phyloP scores from a whole-genome alignment of 495 filamentous ascomycete genomes.

The Penicillium coprophilum region DNA sequence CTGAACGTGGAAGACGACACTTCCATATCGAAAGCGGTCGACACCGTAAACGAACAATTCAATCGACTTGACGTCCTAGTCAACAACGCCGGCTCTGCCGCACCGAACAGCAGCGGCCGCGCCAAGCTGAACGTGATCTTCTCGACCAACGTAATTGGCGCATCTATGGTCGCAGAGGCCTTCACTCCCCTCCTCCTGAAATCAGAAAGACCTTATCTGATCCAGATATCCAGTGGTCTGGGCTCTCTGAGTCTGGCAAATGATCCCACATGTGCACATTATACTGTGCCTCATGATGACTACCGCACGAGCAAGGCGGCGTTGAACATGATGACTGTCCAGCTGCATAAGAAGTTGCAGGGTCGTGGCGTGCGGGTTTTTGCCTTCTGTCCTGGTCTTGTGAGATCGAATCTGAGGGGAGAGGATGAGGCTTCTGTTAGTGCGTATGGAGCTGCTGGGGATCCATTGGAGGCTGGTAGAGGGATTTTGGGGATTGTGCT shows the following conservation, averaged over 20 bases:
- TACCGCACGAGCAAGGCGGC: constrained; percentile 47
- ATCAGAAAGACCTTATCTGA: constrained; percentile 35
- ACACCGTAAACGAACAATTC: constrained; percentile 19
- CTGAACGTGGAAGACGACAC: constrained; percentile 33
- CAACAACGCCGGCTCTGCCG: constrained; percentile 35
- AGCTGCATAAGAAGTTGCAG: constrained; percentile 15
- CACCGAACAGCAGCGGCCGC: constrained; percentile 17
- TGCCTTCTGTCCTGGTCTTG: constrained; percentile 23
- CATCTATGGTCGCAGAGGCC: constrained; percentile 35
- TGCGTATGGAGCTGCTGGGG: constrained; percentile 26
- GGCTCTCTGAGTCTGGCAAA: constrained; percentile 35
- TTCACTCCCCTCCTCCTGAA: constrained; percentile 41
- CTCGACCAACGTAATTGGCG: constrained; percentile 40
- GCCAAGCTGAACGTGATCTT: constrained; percentile 30
- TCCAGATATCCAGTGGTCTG: constrained; percentile 39
- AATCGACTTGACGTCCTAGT: constrained; percentile 35
- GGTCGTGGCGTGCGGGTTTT: constrained; percentile 19
- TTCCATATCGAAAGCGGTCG: constrained; percentile 29
- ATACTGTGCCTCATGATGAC: constrained; percentile 20
- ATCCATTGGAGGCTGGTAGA: constrained; percentile 26
- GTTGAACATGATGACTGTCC: constrained; percentile 39
- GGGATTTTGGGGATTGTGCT: constrained; percentile 30
- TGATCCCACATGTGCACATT: constrained; percentile 24
- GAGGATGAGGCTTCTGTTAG: constrained; percentile 23
- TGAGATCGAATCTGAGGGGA: constrained; percentile 35